phyloP scores from a whole-genome alignment of 495 filamentous ascomycete genomes.

The Penicillium goetzii region DNA sequence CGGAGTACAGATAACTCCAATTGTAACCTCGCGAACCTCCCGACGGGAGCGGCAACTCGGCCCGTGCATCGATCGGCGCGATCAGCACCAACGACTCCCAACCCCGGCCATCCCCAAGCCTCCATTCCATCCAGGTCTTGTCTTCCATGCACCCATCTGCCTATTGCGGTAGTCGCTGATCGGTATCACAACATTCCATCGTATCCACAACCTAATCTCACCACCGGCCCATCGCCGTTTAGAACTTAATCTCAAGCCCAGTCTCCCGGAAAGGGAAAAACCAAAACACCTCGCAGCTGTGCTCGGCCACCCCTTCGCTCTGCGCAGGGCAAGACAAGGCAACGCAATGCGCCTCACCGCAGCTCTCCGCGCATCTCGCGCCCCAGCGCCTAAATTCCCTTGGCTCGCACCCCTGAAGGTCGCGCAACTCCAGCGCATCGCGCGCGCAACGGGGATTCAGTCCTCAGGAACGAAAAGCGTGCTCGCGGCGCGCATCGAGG shows the following conservation, averaged over 20 bases:
- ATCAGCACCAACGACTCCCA: slow-evolving; percentile 11
- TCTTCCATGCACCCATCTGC: neutral
- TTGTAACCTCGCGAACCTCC: neutral
- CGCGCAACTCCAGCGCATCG: slow-evolving; percentile 53
- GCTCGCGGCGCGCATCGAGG: slow-evolving; percentile 37
- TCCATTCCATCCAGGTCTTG: neutral
- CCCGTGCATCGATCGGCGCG: slow-evolving; percentile 17
- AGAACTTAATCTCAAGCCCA: neutral
- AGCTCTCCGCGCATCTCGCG: neutral
- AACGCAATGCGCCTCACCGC: slow-evolving; percentile 22
- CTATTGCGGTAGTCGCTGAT: neutral
- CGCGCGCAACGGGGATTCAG: slow-evolving; percentile 55
- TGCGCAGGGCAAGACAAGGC: neutral
- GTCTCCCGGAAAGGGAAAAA: slow-evolving; percentile 10
- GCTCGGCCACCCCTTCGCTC: neutral
- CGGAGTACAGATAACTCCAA: neutral
- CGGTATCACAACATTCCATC: neutral
- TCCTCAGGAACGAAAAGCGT: slow-evolving; percentile 53
- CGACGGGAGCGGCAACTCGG: slow-evolving; percentile 3
- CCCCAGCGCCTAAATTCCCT: neutral
- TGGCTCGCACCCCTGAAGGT: slow-evolving; percentile 50
- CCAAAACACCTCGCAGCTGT: neutral
- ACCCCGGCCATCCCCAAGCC: slow-evolving; percentile 6
- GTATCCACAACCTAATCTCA: neutral
- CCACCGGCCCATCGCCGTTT: neutral